These are phyloP conservation scores for Acer campestre DNA, from an alignment of 345 rosid species.

Conservation along the genomic window DNA sequence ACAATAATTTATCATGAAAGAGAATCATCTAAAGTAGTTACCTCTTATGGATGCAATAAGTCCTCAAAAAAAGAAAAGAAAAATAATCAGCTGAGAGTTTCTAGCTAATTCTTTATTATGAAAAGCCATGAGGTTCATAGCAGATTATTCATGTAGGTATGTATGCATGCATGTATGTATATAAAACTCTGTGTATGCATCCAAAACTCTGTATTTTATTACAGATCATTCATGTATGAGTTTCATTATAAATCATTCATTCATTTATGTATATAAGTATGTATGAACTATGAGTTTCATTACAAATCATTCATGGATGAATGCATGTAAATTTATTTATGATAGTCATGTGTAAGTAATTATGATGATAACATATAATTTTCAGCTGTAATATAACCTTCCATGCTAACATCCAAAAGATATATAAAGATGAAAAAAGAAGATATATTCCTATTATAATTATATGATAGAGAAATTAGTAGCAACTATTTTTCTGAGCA, in stretches of 20 bases:
- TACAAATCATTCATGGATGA: not conserved
- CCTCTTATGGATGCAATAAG: not conserved
- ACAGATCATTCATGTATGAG: not conserved
- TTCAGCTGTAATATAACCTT: not conserved
- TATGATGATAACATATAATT: not conserved
- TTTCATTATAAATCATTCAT: no score
- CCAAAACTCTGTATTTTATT: no score
- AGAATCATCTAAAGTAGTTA: constrained; percentile 5
- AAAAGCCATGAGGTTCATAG: not conserved
- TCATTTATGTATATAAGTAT: no score
- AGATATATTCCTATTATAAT: not conserved
- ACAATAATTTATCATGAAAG: not conserved
- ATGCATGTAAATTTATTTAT: not conserved
- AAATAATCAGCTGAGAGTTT: not conserved
- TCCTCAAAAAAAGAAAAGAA: not conserved
- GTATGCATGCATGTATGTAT: not conserved
- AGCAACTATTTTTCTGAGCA: not conserved
- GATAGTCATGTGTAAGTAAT: not conserved
- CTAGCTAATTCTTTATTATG: not conserved
- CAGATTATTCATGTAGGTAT: no score
- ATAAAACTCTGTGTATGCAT: not conserved
- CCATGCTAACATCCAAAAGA: not conserved
- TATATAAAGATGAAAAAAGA: not conserved
- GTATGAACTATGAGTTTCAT: not conserved
- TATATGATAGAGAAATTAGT: not conserved